phyloP scores from a whole-genome alignment of 768 basidiomycete genomes.

The Boletus tomentosulus region DNA sequence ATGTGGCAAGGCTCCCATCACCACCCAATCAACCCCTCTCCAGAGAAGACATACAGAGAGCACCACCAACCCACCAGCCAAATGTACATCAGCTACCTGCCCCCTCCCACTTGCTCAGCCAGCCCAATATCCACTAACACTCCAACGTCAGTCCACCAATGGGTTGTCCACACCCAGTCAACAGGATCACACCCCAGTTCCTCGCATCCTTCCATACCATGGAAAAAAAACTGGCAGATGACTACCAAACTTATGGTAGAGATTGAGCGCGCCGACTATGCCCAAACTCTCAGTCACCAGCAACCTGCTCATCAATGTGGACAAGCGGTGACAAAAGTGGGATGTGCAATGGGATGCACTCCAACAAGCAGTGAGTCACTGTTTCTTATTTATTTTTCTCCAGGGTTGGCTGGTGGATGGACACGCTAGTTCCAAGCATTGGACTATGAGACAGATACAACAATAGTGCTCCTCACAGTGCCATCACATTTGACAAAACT shows the following conservation, averaged over 20 bases:
- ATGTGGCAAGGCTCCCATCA: slow-evolving; percentile 32
- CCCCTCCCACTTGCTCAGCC: slow-evolving; percentile 27
- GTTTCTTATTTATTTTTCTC: neutral
- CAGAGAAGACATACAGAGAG: slow-evolving; percentile 31
- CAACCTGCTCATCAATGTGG: slow-evolving; percentile 50
- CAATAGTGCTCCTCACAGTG: slow-evolving; percentile 67
- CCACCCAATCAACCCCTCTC: no score
- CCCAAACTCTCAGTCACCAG: slow-evolving; percentile 50
- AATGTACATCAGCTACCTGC: slow-evolving; percentile 31
- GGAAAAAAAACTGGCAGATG: slow-evolving; percentile 62
- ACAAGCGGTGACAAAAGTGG: slow-evolving; percentile 69
- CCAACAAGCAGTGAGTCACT: slow-evolving; percentile 53
- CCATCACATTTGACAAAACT: slow-evolving; percentile 70
- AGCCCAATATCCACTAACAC: slow-evolving; percentile 27
- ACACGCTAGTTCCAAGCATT: slow-evolving; percentile 62
- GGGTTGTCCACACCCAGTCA: slow-evolving; percentile 63
- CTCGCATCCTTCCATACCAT: slow-evolving; percentile 50
- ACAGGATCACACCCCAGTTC: slow-evolving; percentile 53
- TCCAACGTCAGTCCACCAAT: slow-evolving; percentile 32
- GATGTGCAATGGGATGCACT: slow-evolving; percentile 73
- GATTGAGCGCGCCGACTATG: slow-evolving; percentile 66
- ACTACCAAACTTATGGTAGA: slow-evolving; percentile 67
- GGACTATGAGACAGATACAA: slow-evolving; percentile 78
- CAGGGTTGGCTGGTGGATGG: slow-evolving; percentile 1
- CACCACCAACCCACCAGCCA: slow-evolving; percentile 32